phyloP scores from a whole-genome alignment of 2,329 filamentous ascomycete genomes.

The Rhynchosporium graminicola region DNA sequence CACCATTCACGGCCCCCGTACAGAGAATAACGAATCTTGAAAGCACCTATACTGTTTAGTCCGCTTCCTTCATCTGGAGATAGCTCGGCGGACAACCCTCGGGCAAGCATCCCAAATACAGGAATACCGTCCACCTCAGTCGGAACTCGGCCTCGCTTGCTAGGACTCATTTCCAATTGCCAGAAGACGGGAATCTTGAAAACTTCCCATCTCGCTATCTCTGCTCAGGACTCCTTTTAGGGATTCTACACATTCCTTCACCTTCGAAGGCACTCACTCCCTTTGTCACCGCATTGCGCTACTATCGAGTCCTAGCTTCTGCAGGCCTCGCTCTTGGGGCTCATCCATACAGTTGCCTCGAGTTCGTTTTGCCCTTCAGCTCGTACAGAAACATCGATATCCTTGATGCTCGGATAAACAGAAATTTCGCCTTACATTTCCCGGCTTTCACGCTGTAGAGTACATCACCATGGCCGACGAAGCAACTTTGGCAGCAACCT shows the following conservation, averaged over 20 bases:
- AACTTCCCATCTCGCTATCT: background rate
- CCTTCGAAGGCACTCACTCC: background rate
- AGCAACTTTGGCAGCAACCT: constrained; percentile 54
- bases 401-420: constrained; percentile 33
- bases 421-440: constrained; percentile 17
- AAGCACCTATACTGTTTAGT: background rate
- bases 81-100: constrained; percentile 9
- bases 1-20: constrained; percentile 1
- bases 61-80: constrained; percentile 9
- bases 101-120: constrained; percentile 2
- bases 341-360: background rate
- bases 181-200: constrained; percentile 4
- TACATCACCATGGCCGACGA: constrained; percentile 46
- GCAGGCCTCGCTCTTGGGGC: background rate
- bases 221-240: constrained; percentile 2
- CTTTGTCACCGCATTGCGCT: background rate
- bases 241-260: background rate
- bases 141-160: constrained; percentile 15
- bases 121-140: constrained; percentile 1
- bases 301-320: background rate
- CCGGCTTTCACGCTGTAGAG: constrained; percentile 34
- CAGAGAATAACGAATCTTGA: background rate
- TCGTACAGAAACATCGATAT: constrained; percentile 11
- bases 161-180: constrained; percentile 6
- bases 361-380: background rate